phyloP scores from a whole-genome alignment of 352 stramenopile genomes.

The Phytophthora megakarya region DNA sequence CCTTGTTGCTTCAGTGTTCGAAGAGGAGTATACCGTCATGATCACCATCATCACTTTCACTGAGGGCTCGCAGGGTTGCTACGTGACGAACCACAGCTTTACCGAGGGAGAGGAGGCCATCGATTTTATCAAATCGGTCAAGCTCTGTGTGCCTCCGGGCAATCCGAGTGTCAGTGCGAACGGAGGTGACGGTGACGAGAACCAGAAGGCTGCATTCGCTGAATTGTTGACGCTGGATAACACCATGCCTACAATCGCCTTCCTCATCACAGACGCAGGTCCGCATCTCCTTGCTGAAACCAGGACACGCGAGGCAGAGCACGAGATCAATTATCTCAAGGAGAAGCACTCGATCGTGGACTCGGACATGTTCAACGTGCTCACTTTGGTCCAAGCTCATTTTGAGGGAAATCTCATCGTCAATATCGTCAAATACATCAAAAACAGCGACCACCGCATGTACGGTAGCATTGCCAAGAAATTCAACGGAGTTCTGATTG shows the following conservation, averaged over 20 bases:
- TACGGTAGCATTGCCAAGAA: constrained; percentile 64
- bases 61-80: constrained; percentile 54
- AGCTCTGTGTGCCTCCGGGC: constrained; percentile 52
- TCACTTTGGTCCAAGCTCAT: constrained; percentile 50
- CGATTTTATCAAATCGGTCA: constrained; percentile 45
- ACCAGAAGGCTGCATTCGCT: constrained; percentile 67
- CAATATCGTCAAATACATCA: constrained; percentile 69
- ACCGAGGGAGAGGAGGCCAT: constrained; percentile 48
- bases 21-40: constrained; percentile 56
- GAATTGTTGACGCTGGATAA: constrained; percentile 57
- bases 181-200: constrained; percentile 66
- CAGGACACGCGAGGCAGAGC: constrained; percentile 39
- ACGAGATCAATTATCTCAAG: constrained; percentile 54
- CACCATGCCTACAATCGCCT: constrained; percentile 60
- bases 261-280: constrained; percentile 68
- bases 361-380: constrained; percentile 60
- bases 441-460: constrained; percentile 53
- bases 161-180: constrained; percentile 39
- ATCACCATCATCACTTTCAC: constrained; percentile 83
- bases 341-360: constrained; percentile 49
- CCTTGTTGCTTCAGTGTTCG: constrained; percentile 56
- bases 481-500: constrained; percentile 66
- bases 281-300: constrained; percentile 51
- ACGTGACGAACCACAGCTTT: constrained; percentile 68
- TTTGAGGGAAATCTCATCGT: constrained; percentile 63